Conservation (phyloP, 495 filamentous ascomycete species). For the Penicillium roqueforti region DNA sequence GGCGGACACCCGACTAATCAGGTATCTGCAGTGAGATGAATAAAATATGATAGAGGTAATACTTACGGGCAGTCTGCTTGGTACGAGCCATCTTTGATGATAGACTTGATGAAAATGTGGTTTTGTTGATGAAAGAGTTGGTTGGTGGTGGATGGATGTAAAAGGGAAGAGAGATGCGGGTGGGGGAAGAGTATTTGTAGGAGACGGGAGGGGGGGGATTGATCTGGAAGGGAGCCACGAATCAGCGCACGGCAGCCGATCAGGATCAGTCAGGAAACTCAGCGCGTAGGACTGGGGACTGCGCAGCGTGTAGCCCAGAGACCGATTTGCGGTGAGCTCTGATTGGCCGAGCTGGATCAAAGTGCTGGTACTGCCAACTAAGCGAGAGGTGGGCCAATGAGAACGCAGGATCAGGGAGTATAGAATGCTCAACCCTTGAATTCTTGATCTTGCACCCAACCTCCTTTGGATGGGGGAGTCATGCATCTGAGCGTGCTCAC, state of each 20-base stretch:
- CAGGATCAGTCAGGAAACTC: conserved; percentile 21
- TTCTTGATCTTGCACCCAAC: conserved; percentile 39
- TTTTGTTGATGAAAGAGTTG: conserved; percentile 17
- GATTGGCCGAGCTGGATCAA: conserved; percentile 10
- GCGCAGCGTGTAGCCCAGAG: conserved; percentile 24
- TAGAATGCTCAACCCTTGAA: conserved; percentile 28
- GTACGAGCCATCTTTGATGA: conserved; percentile 89
- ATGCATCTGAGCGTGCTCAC: conserved; percentile 11
- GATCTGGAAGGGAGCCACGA: conserved; percentile 35
- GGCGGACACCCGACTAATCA: background rate
- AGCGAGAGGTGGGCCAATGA: conserved; percentile 46
- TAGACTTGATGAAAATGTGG: conserved; percentile 41
- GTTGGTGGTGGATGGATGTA: conserved; percentile 42
- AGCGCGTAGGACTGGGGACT: conserved; percentile 29
- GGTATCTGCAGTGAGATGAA: conserved; percentile 15
- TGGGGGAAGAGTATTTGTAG: conserved; percentile 51
- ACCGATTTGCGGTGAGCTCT: conserved; percentile 28
- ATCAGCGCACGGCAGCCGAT: conserved; percentile 25
- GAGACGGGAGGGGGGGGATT: conserved; percentile 33
- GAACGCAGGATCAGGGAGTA: conserved; percentile 37
- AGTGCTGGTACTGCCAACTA: conserved; percentile 21
- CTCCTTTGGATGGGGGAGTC: conserved; percentile 16
- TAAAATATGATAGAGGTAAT: background rate
- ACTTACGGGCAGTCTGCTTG: conserved; percentile 98
- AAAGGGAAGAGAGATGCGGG: conserved; percentile 48